Evolutionary conservation across 192 early-diverging fungal genomes (phyloP), one percentile per base, ranked within the genome.

Genomic region (Radiomyces spectabilis): DNA sequence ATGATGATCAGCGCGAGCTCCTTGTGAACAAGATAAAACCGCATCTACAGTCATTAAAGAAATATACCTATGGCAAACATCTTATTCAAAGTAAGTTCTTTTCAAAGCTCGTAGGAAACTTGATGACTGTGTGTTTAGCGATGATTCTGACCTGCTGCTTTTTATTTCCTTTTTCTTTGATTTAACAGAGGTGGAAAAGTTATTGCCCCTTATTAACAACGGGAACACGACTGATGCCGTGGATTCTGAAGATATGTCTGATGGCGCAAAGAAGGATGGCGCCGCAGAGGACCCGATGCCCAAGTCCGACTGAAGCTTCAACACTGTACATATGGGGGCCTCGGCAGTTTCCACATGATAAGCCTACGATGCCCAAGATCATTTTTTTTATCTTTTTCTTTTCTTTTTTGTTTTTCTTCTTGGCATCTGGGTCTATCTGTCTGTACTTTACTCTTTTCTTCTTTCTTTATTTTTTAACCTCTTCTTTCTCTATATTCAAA

Each of bases 1-100:
- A 92, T 57, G 93, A 84, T 12, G 80, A 85, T n/a, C 91, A 96
- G 69, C 81, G 88, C 26, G 88, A 92, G 43, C 53, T 89, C 10
- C 73, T 99, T n/a, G 77, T 98, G 18, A 65, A 69, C 61, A 91
- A 91, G 76, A 97, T 98, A 67, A 87, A 87, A 63, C 93, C 93
- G 9, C 93, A 98, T 48, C 71, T 98, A 48, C 82, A 80, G 37
- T 84, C 86, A 5, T 79, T 98, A 62, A 94, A 93, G 57, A 95
- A 96, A 82, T 97, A 90, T 69, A 96, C 94, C 24, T 97, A 98
- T 67, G 94, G 94, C 54, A 98, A 98, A 71, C 94, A 96, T 57
- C 76, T 98, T 22, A 98, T 96, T 64, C 59, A 70, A 22, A 81
- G 79, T 78, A 76, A 63, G 76, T 59, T 21, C 16, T 29, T 31